Evolutionary conservation across 768 basidiomycete genomes (phyloP), one percentile per base, ranked within the genome.

Genomic region (Termitomyces heimii): DNA sequence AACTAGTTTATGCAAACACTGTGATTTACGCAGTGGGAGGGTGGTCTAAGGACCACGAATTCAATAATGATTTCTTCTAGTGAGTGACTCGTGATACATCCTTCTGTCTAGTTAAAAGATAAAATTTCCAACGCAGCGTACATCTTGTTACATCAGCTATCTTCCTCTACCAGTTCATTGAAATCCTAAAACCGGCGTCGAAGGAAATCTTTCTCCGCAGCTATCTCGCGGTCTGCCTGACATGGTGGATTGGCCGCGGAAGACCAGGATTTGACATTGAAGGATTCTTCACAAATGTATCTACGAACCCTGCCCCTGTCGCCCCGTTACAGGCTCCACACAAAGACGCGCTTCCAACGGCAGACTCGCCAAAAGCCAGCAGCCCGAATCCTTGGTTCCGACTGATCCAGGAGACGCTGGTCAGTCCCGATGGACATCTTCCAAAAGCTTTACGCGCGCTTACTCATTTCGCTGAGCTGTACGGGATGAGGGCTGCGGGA

Each of bases 131-230:
- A 50, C 16, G 39, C 4, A 89, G 86, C 14, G 82, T 85, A 71
- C 88, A 83, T 60, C 69, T 85, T 1, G 78, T 88, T 39, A 91
- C 88, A 0, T 86, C 86, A 4, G 75, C 81, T 4, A 63, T 86
- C 22, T 86, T 88, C 73, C 64, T 87, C 28, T 74, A 82, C 0
- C 79, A 85, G 1, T 56, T 83, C 43, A 62, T 77, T 34, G 73
- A 73, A 0, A 62, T 62, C 34, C 67, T 82, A 50, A 67, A 73
- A 5, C 75, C 74, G 0, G 42, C 66, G 0, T 82, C 81, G 0
- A 77, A 82, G 56, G 72, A 71, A 4, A 67, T 80, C 16, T 72
- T 89, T 14, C 75, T 91, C n/a, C 80, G 79, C 8, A 71, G 77
- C 2, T 86, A 86, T 69, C 78, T 89, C 61, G 70, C 77, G 7